Base-by-base conservation (phyloP, 2,329 filamentous ascomycete species). In the Colletotrichum sp. region DNA sequence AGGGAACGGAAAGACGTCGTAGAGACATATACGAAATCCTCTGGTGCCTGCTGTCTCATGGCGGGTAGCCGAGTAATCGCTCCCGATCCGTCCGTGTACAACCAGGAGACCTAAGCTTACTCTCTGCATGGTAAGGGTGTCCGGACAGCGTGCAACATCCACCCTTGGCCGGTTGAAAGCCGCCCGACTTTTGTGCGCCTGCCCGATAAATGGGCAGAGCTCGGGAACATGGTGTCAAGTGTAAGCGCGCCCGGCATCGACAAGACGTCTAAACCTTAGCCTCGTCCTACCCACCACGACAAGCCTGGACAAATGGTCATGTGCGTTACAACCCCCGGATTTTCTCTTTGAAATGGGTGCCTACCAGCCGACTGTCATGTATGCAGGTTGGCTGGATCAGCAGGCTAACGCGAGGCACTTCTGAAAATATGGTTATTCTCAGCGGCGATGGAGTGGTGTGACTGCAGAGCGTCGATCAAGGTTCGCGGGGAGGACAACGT, bases 321-420 rank as follows among this genome's bases (percentile, higher is more conserved):
- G 36, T 64, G 63, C 39, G 21, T 26, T 68, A 70, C 34, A 60
- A 68, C 63, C 64, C 73, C 73, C 73, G 55, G 70, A 65, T 68
- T 76, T 62, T 28, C 55, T 24, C n/a, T 44, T 21, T 15, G 49
- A 18, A 21, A 18, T 10, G 28, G 57, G 13, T 18, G 18, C 44
- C 44, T 52, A 52, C n/a, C 26, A 26, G 34, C 57, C 24, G 57
- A 32, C 32, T 57, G 69, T 59, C 44, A 57, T 49, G 32, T 44
- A 44, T 62, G 39, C 55, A 13, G 18, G 57, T 28, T 57, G 34
- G 16, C 32, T 64, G 26, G 64, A 59, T 63, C 69, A 72, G 59
- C 44, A 49, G 16, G 36, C 63, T n/a, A 68, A 26, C 39, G 44
- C 60, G 36, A 67, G 62, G 44, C 49, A 34, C 32, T 64, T 64